Evolutionary conservation across 2,329 filamentous ascomycete species (phyloP), one percentile per base, ranked within the genome.

Genomic region (Dactylellina sp.): DNA sequence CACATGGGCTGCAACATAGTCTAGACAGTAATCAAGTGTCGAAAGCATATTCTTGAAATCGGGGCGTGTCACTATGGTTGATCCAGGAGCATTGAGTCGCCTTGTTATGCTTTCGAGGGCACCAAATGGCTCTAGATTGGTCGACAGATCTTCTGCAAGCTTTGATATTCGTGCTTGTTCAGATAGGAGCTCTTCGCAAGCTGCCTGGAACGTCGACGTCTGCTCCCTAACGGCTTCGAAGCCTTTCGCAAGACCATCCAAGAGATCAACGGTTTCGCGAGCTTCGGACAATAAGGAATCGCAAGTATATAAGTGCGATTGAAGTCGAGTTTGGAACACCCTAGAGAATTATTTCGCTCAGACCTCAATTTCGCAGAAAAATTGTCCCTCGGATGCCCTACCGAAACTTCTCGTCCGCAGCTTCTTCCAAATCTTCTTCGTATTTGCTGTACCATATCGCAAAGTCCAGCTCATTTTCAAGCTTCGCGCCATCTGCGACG

Each of bases 91-190:
- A 83, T 98, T 98, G 68, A 99, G 87, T 12, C 93, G 87, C 63
- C 93, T 87, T 0, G 93, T 97, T 72, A 94, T 93, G 50, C 90
- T 93, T 76, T 99, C 95, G 4, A 99, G 86, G 79, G 97, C 97
- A 18, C 91, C 88, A 81, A 99, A 99, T 81, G 96, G 97, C 79
- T 93, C 89, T n/a, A 97, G 84, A 78, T 97, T 96, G 22, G 91
- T 91, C 24, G 91, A 90, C 65, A 99, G 90, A 70, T 93, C 89
- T 77, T 96, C 88, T 1, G 93, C 92, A 44, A 99, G 85, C 76
- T 86, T 86, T 75, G 91, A 89, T 42, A 97, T 85, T 22, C 91
- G 88, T 78, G 86, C 88, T 82, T 98, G 93, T 78, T 97, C 93
- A 0, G 87, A 84, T 28, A 98, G 83, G 1, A 99, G 85, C 65